Percentiles rank a stretch among this genome's conserved stretches.
These are phyloP conservation scores for Glycine soja DNA, from an alignment of 306 rosid species.

Conservation along the genomic window DNA sequence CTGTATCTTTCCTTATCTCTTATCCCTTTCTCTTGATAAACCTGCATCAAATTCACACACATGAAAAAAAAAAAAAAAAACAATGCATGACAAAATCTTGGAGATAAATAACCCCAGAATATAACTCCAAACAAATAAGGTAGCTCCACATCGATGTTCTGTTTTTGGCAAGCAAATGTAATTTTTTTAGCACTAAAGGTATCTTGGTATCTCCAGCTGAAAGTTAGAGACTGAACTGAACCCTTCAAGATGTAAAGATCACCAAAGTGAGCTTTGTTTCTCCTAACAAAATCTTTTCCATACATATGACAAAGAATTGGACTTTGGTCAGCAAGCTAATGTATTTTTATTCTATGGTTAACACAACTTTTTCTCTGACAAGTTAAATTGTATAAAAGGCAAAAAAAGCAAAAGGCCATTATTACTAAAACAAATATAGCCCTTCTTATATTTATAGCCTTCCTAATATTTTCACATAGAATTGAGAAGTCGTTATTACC, in stretches of 20 bases:
- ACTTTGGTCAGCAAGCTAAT: not conserved
- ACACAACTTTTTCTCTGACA: not conserved
- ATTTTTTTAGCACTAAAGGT: not conserved
- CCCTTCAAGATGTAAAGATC: not conserved
- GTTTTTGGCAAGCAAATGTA: not conserved
- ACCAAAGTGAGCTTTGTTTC: not conserved
- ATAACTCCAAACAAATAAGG: constrained; percentile 8
- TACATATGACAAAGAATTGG: not conserved
- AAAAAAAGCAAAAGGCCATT: not conserved
- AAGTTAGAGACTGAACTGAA: not conserved
- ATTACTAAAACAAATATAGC: not conserved
- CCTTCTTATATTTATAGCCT: not conserved
- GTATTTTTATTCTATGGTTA: constrained; percentile 1
- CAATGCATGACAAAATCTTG: not conserved
- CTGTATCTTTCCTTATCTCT: constrained; percentile 80
- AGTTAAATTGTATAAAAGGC: not conserved
- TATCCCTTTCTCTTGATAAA: constrained; percentile 77
- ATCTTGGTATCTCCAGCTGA: not conserved
- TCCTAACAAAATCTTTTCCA: not conserved
- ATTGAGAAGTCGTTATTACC: constrained; percentile 15
- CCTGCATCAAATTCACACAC: constrained; percentile 51
- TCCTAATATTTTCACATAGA: constrained; percentile 1
- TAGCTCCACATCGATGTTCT: constrained; percentile 15
- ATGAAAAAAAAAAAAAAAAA: not conserved
- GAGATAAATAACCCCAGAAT: constrained; percentile 5